Conservation (phyloP, 2,329 filamentous ascomycete species). For the Ramichloridium luteum region DNA sequence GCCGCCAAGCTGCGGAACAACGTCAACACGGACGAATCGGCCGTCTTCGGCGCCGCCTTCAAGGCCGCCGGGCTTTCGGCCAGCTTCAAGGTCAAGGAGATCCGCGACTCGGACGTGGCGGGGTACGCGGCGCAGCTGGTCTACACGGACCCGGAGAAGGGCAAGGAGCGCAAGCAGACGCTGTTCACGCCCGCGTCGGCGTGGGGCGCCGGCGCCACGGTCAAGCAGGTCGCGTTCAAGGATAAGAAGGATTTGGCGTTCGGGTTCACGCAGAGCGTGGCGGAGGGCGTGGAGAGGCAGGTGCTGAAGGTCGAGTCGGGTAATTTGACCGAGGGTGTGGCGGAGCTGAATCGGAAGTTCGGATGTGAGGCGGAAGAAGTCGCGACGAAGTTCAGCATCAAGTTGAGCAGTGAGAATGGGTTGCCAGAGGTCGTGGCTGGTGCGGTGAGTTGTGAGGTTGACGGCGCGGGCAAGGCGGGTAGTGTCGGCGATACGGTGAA, state of each 20-base stretch:
- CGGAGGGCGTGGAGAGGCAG: constrained; percentile 42
- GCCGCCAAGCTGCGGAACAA: constrained; percentile 76
- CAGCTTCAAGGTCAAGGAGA: constrained; percentile 96
- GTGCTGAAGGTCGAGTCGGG: constrained; percentile 57
- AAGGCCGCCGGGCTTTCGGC: constrained; percentile 84
- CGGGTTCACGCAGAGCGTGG: constrained; percentile 63
- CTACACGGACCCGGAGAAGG: constrained; percentile 45
- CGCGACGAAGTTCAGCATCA: constrained; percentile 65
- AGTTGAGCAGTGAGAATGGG: constrained; percentile 59
- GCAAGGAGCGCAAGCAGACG: constrained; percentile 61
- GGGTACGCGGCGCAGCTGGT: constrained; percentile 63
- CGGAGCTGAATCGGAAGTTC: constrained; percentile 63
- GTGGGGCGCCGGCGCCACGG: constrained; percentile 45
- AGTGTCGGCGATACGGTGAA: constrained; percentile 88
- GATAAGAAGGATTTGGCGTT: constrained; percentile 73
- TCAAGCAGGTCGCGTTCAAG: constrained; percentile 75
- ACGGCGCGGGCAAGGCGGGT: constrained; percentile 58
- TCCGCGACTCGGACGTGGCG: constrained; percentile 65
- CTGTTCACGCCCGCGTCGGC: constrained; percentile 70
- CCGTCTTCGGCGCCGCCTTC: constrained; percentile 91
- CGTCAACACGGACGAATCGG: constrained; percentile 93
- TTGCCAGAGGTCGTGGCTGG: constrained; percentile 67
- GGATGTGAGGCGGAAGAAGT: constrained; percentile 67
- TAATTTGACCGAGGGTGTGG: constrained; percentile 77
- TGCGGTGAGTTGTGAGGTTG: constrained; percentile 74